phyloP scores from a whole-genome alignment of 495 filamentous ascomycete genomes.

The Talaromyces adpressus region DNA sequence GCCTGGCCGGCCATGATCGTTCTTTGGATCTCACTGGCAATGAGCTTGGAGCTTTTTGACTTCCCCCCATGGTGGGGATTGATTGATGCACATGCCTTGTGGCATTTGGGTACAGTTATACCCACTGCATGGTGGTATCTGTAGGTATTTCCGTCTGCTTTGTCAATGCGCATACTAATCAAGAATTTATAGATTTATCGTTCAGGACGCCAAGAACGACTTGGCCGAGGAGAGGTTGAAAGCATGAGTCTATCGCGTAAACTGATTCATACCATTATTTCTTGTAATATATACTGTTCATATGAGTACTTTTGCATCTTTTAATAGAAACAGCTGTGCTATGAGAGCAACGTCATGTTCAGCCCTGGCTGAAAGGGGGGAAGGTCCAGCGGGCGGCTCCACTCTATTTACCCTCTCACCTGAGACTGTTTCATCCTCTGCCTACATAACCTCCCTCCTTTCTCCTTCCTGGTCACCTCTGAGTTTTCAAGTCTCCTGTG shows the following conservation, averaged over 20 bases:
- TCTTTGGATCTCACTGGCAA: constrained; percentile 83
- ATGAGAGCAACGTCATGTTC: neutral
- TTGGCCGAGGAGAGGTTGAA: constrained; percentile 48
- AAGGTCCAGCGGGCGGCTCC: neutral
- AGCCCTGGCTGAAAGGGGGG: neutral
- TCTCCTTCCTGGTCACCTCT: neutral
- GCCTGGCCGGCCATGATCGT: constrained; percentile 91
- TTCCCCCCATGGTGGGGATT: constrained; percentile 79
- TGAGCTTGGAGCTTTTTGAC: constrained; percentile 92
- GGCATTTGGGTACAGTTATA: constrained; percentile 88
- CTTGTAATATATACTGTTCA: neutral
- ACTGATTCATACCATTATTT: neutral
- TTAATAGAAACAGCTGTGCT: neutral
- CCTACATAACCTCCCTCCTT: neutral
- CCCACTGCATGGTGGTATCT: constrained; percentile 92
- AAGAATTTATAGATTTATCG: constrained; percentile 54
- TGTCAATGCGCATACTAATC: constrained; percentile 9
- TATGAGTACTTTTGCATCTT: neutral
- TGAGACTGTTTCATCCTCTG: constrained; percentile 1
- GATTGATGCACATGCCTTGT: constrained; percentile 90
- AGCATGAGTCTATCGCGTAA: constrained; percentile 21
- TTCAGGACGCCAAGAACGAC: constrained; percentile 73
- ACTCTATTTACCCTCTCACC: neutral
- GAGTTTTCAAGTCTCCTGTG: neutral
- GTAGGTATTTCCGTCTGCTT: constrained; percentile 49